Conservation (phyloP, 257 asterid genomes). For the Solanum chiquidenum region DNA sequence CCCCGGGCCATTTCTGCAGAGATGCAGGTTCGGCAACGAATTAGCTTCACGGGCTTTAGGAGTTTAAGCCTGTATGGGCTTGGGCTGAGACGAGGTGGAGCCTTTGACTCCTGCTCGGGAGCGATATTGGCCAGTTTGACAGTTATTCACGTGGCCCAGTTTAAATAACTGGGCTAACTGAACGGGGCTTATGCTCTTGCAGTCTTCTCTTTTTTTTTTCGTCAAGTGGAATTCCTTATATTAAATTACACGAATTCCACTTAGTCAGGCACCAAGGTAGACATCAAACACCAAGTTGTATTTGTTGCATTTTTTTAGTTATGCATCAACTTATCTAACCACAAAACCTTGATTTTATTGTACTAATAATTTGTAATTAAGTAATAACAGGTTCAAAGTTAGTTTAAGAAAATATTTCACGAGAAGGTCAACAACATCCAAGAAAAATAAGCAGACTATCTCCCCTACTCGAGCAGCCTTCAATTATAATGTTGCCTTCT, state of each 20-base stretch:
- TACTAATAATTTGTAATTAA: too few relatives aligned
- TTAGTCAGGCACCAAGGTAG: too few relatives aligned
- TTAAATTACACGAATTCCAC: too few relatives aligned
- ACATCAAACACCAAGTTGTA: too few relatives aligned
- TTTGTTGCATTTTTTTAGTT: too few relatives aligned
- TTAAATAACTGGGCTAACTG: background rate
- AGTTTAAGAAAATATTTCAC: too few relatives aligned
- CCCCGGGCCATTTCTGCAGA: background rate
- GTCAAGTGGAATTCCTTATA: too few relatives aligned
- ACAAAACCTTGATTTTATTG: too few relatives aligned
- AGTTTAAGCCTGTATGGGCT: background rate
- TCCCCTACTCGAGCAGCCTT: background rate
- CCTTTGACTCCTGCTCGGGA: background rate
- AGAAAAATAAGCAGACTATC: too few relatives aligned
- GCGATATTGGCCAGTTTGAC: background rate
- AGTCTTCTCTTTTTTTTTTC: background rate
- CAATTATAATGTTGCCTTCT: background rate
- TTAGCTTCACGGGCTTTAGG: background rate
- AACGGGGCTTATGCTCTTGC: slow-evolving; percentile 10
- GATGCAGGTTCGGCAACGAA: background rate
- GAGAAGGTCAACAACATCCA: too few relatives aligned
- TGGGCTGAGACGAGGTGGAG: slow-evolving; percentile 7
- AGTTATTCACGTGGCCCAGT: background rate
- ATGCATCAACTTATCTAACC: too few relatives aligned
- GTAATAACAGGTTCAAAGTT: too few relatives aligned